phyloP scores from a whole-genome alignment of 2,329 filamentous ascomycete species.

The Colletotrichum tamarilloi region DNA sequence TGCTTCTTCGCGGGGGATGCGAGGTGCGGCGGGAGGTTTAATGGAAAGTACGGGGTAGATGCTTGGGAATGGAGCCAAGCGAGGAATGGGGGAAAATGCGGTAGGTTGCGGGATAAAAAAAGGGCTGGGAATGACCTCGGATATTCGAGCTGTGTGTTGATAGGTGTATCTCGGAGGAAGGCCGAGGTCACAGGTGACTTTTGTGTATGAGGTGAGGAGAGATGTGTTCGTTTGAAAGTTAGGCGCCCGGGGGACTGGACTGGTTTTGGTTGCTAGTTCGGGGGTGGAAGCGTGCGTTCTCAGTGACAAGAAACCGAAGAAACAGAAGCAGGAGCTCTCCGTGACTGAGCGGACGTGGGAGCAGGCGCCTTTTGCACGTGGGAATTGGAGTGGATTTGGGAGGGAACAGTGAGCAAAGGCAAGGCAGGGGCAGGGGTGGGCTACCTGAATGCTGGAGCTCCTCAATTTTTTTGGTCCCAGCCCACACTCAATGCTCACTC shows the following conservation, averaged over 20 bases:
- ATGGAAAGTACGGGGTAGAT: slow-evolving; percentile 26
- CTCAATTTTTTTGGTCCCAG: slow-evolving; percentile 25
- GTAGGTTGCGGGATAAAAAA: slow-evolving; percentile 32
- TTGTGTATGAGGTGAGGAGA: neutral
- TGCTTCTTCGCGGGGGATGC: slow-evolving; percentile 79
- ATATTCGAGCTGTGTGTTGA: slow-evolving; percentile 32
- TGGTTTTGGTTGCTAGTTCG: neutral
- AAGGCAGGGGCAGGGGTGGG: slow-evolving; percentile 2
- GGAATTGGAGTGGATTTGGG: slow-evolving; percentile 30
- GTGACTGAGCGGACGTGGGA: slow-evolving; percentile 23
- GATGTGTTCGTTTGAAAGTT: neutral
- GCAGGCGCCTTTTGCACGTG: slow-evolving; percentile 35
- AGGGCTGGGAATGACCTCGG: slow-evolving; percentile 30
- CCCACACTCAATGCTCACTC: no score
- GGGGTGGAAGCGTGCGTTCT: slow-evolving; percentile 9
- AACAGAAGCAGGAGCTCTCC: neutral
- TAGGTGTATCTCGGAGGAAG: slow-evolving; percentile 26
- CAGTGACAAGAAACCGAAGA: slow-evolving; percentile 2
- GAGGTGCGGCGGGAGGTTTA: slow-evolving; percentile 33
- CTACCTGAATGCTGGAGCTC: slow-evolving; percentile 5
- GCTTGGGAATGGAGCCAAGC: slow-evolving; percentile 13
- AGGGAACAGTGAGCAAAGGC: slow-evolving; percentile 24
- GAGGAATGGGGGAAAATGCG: slow-evolving; percentile 21
- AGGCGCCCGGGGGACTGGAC: slow-evolving; percentile 18
- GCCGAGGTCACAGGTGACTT: slow-evolving; percentile 13